Conservation (phyloP, 148 eudicot genomes). For the Nepenthes mirabilis region DNA sequence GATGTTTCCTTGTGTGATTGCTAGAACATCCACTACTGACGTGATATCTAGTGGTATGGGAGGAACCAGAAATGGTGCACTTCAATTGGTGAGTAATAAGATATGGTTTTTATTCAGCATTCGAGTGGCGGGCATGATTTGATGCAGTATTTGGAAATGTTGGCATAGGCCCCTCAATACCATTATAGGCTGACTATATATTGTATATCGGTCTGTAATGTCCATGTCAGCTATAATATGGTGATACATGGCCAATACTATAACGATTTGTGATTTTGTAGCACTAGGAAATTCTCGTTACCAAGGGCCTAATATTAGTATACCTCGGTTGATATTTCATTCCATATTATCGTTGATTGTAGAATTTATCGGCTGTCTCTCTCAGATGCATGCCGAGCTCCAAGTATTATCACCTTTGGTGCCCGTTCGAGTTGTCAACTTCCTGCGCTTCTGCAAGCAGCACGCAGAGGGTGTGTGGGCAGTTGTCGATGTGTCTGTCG, state of each 20-base stretch:
- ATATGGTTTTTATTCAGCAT: not conserved
- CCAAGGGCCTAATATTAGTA: no score
- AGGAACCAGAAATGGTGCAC: slow-evolving; percentile 86
- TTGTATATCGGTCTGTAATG: no score
- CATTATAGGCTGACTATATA: no score
- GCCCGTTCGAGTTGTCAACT: slow-evolving; percentile 75
- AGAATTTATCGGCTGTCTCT: not conserved
- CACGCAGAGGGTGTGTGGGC: slow-evolving; percentile 96
- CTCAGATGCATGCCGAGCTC: slow-evolving; percentile 86
- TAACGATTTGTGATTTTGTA: no score
- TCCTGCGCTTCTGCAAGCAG: slow-evolving; percentile 93
- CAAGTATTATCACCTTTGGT: slow-evolving; percentile 93
- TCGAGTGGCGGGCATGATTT: no score
- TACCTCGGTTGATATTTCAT: no score
- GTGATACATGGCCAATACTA: no score
- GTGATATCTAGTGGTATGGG: slow-evolving; percentile 88
- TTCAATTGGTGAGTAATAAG: slow-evolving; percentile 53
- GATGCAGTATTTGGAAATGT: no score
- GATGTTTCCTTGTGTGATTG: slow-evolving; percentile 80
- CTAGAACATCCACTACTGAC: slow-evolving; percentile 66
- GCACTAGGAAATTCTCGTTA: no score
- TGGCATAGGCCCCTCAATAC: no score
- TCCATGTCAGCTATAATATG: no score
- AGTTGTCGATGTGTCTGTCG: slow-evolving; percentile 81
- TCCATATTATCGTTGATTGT: no score